Base-by-base conservation (phyloP, 192 early-diverging fungal species). In the Pilaira anomala region DNA sequence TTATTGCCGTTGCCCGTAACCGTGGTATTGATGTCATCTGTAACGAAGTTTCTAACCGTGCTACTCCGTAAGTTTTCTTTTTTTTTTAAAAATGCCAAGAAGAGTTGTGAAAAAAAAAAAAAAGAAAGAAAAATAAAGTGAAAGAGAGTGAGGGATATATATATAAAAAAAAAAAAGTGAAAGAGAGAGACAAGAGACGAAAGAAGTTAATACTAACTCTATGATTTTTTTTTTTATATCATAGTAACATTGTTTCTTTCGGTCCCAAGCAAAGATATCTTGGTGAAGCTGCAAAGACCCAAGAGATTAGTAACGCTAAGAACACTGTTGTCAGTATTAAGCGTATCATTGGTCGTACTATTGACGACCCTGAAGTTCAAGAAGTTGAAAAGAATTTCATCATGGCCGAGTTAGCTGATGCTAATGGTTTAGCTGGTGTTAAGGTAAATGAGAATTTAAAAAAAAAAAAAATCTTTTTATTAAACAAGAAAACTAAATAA, bases 271-370 rank as follows among this genome's bases (percentile, higher is more conserved):
- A 95, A 78, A 87, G 96, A 74, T 96, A 85, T 74, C 82, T 98
- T 48, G 96, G 96, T 63, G 96, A 98, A 80, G 76, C 88, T 48
- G 96, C 94, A 26, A 97, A 97, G 79, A 96, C 88, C 33, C 87
- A 89, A 76, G 94, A 98, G 78, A 87, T 97, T 72, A 91, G 88
- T 74, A 98, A 98, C 83, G 96, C 96, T 78, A 96, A 96, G 78
- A 95, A 94, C 81, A 98, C 96, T 69, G 85, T 96, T 52, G 77
- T 78, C 22, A 81, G 86, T 25, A 79, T 98, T 73, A 98, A 98
- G 85, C 93, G 96, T 65, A 75, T 98, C 50, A 80, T 87, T 53
- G 94, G 96, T 45, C 92, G 93, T 65, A 85, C 87, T 48, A 93
- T 85, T 74, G 74, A 75, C 28, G 94, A 97, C 73, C 87, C 88